phyloP scores from a whole-genome alignment of 257 asterid species.

The Buddleja alternifolia region DNA sequence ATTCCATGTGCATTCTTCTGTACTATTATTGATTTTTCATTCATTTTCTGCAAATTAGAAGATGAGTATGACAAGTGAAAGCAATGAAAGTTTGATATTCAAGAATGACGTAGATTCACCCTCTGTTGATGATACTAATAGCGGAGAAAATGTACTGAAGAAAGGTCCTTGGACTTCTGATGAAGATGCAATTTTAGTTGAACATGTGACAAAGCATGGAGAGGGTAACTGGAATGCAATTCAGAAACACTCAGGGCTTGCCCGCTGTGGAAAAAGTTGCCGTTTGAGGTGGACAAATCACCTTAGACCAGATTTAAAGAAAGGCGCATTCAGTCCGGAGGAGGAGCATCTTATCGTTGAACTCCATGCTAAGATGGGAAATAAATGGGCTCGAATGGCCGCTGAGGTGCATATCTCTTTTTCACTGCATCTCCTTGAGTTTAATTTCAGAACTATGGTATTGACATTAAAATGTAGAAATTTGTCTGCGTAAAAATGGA shows the following conservation, averaged over 20 bases:
- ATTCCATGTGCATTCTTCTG: not conserved
- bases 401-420: constrained; percentile 59
- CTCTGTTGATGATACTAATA: constrained; percentile 48
- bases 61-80: constrained; percentile 55
- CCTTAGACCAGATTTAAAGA: constrained; percentile 75
- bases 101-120: constrained; percentile 45
- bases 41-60: constrained; percentile 25
- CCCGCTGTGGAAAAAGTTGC: constrained; percentile 91
- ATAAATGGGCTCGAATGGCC: constrained; percentile 94
- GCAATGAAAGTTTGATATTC: constrained; percentile 49
- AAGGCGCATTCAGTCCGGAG: constrained; percentile 68
- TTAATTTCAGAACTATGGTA: not conserved
- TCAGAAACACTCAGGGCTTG: constrained; percentile 75
- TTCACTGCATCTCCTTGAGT: constrained; percentile 24
- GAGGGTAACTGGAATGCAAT: constrained; percentile 89
- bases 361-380: constrained; percentile 79
- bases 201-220: constrained; percentile 71
- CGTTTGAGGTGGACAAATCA: constrained; percentile 91
- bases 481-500: constrained; percentile 2
- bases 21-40: not conserved
- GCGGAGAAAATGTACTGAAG: constrained; percentile 57
- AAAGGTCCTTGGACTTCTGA: constrained; percentile 94
- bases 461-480: not conserved
- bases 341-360: constrained; percentile 71
- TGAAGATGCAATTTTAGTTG: constrained; percentile 69